phyloP scores from a whole-genome alignment of 768 basidiomycete species.

The Rhizopogon vesiculosus region DNA sequence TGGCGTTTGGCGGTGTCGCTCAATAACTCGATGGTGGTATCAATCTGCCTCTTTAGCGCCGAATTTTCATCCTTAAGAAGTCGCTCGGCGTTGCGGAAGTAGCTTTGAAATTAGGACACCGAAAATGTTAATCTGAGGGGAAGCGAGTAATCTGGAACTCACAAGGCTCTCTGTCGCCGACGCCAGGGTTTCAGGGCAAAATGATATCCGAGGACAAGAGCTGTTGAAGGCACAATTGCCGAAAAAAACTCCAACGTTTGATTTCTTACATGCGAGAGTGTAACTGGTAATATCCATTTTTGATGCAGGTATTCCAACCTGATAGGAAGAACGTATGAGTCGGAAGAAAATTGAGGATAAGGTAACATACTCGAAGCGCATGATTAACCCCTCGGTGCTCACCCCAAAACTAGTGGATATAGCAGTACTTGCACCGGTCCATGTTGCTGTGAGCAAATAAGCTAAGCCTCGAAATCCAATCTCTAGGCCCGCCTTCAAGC shows the following conservation, averaged over 20 bases:
- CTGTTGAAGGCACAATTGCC: constrained; percentile 50
- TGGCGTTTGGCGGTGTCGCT: constrained; percentile 64
- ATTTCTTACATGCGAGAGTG: constrained; percentile 48
- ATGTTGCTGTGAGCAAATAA: constrained; percentile 41
- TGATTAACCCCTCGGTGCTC: constrained; percentile 41
- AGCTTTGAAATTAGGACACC: constrained; percentile 33
- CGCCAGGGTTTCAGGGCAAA: constrained; percentile 53
- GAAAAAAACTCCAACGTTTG: constrained; percentile 44
- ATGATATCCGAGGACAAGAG: constrained; percentile 49
- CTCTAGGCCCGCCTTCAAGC: constrained; percentile 46
- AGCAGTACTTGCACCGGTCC: constrained; percentile 41
- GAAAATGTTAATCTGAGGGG: constrained; percentile 1
- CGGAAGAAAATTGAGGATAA: constrained; percentile 6
- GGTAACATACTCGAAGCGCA: constrained; percentile 48
- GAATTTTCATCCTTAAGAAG: constrained; percentile 61
- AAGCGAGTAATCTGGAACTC: constrained; percentile 17
- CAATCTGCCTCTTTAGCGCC: constrained; percentile 57
- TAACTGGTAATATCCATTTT: constrained; percentile 50
- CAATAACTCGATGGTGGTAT: constrained; percentile 58
- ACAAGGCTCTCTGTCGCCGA: constrained; percentile 50
- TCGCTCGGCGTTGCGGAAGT: constrained; percentile 60
- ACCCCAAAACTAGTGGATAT: constrained; percentile 42
- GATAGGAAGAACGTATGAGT: constrained; percentile 10
- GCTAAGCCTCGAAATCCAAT: constrained; percentile 41
- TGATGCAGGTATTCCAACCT: constrained; percentile 58